Evolutionary conservation across 768 basidiomycete genomes (phyloP).

Genomic region (Phaeotremella fagi): DNA sequence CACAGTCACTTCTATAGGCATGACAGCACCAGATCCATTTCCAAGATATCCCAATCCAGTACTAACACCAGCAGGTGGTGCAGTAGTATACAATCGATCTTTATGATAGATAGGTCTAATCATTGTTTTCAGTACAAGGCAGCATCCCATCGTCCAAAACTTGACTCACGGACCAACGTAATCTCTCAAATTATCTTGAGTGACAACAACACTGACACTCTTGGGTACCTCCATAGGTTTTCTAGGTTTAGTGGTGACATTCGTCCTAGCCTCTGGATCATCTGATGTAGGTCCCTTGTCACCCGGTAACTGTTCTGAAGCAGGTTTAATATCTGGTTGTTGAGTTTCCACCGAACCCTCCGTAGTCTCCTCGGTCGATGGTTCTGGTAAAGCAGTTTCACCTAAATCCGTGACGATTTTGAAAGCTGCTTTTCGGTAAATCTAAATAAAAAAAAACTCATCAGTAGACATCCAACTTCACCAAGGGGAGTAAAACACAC

Average conservation of each 20-base stretch:
- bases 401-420: constrained; percentile 86
- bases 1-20: constrained; percentile 94
- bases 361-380: constrained; percentile 41
- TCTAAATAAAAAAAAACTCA: constrained; percentile 54
- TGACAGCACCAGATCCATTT: constrained; percentile 91
- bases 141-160: background rate
- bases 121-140: background rate
- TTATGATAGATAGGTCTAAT: constrained; percentile 75
- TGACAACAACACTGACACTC: constrained; percentile 72
- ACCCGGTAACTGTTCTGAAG: constrained; percentile 40
- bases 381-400: constrained; percentile 77
- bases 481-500: constrained; percentile 49
- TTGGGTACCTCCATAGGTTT: constrained; percentile 76
- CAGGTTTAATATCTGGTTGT: constrained; percentile 52
- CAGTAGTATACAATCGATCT: constrained; percentile 75
- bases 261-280: constrained; percentile 51
- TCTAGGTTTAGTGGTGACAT: constrained; percentile 69
- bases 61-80: constrained; percentile 85
- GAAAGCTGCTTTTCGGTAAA: constrained; percentile 92
- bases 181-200: constrained; percentile 82
- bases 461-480: background rate
- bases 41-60: constrained; percentile 94
- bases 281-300: constrained; percentile 29
- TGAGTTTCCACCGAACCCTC: constrained; percentile 53
- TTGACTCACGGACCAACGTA: constrained; percentile 73